These are phyloP conservation scores for Hypoxylon sp. DNA, from an alignment of 2,329 filamentous ascomycete species.

Conservation along the genomic window DNA sequence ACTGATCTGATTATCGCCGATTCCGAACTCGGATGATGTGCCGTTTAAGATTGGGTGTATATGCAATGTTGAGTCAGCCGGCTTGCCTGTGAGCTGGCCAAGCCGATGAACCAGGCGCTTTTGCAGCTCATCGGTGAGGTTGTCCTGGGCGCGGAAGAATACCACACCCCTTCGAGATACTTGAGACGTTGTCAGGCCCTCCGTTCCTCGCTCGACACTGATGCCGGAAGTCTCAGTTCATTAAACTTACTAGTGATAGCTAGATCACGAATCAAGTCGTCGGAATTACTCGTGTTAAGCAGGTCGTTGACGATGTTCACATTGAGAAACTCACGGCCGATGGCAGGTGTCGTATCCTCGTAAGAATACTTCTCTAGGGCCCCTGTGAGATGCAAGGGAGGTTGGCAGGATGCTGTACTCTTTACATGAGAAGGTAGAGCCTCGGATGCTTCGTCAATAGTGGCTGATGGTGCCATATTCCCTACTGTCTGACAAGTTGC, in stretches of 20 bases:
- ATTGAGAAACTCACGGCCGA: conserved; percentile 66
- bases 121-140: conserved; percentile 68
- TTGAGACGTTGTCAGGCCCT: conserved; percentile 46
- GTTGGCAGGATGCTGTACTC: conserved; percentile 15
- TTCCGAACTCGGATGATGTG: conserved; percentile 63
- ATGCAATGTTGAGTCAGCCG: conserved; percentile 68
- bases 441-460: conserved; percentile 4
- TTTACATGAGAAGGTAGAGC: conserved; percentile 17
- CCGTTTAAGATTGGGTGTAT: conserved; percentile 71
- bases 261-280: conserved; percentile 69
- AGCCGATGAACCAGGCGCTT: conserved; percentile 71
- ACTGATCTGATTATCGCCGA: conserved; percentile 66
- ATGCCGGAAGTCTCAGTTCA: background rate
- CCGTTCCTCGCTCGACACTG: background rate
- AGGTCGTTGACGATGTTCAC: conserved; percentile 66
- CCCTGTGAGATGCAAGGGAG: conserved; percentile 54
- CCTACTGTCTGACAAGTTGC: background rate
- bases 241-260: conserved; percentile 66
- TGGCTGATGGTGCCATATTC: conserved; percentile 21
- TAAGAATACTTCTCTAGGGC: conserved; percentile 58
- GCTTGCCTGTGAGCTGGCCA: conserved; percentile 70
- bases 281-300: conserved; percentile 63
- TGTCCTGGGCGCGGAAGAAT: conserved; percentile 72
- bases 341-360: conserved; percentile 65
- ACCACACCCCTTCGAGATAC: conserved; percentile 74